phyloP scores from a whole-genome alignment of 2,329 filamentous ascomycete species.

The Clarireedia hainanense region DNA sequence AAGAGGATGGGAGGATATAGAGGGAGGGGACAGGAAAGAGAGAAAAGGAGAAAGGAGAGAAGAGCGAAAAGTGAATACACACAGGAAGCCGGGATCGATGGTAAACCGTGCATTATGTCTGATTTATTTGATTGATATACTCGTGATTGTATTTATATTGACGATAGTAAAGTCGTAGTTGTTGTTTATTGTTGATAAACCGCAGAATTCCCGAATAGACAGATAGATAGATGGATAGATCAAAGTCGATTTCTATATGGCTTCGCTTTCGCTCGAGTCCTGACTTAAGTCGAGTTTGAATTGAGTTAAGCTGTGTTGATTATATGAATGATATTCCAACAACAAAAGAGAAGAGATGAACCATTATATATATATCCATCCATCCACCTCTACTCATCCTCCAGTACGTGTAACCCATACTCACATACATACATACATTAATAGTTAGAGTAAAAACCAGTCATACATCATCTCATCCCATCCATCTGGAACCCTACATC shows the following conservation, averaged over 20 bases:
- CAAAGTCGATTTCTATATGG: background rate
- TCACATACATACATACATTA: too few species aligned
- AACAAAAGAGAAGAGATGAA: too few species aligned
- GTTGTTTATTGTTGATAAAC: background rate
- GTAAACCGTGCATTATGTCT: background rate
- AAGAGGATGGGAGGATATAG: background rate
- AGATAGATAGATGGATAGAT: background rate
- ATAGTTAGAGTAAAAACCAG: too few species aligned
- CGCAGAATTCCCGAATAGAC: background rate
- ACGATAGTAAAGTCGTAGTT: background rate
- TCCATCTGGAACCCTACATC: too few species aligned
- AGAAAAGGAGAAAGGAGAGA: constrained; percentile 1
- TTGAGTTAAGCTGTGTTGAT: too few species aligned
- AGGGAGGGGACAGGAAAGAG: background rate
- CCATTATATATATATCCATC: too few species aligned
- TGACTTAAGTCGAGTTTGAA: too few species aligned
- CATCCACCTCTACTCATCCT: too few species aligned
- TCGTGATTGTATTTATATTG: background rate
- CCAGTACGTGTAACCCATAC: too few species aligned
- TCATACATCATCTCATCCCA: too few species aligned
- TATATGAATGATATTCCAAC: too few species aligned
- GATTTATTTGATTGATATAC: background rate
- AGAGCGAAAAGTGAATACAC: background rate
- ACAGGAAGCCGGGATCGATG: background rate
- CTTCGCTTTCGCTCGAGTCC: too few species aligned